Percentiles rank a stretch among this genome's conserved stretches.
These are phyloP conservation scores for Calocera cornea DNA, from an alignment of 768 basidiomycete species.

Conservation along the genomic window DNA sequence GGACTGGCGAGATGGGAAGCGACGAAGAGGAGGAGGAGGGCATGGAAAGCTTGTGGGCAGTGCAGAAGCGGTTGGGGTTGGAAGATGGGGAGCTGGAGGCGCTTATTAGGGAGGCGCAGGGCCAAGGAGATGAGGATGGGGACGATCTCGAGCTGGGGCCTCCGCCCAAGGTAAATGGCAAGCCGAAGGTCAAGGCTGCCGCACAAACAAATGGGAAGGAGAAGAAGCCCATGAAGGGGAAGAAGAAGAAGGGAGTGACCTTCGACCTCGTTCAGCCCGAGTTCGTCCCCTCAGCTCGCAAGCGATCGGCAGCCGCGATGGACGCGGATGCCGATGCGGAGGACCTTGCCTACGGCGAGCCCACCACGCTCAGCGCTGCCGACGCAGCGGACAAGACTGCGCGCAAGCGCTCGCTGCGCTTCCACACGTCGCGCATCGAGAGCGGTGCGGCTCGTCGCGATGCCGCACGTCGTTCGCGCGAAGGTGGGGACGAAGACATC, in stretches of 20 bases:
- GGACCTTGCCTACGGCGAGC: slow-evolving; percentile 53
- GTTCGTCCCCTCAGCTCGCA: slow-evolving; percentile 33
- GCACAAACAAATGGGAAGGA: slow-evolving; percentile 22
- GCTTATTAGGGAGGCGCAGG: slow-evolving; percentile 41
- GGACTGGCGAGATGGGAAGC: slow-evolving; percentile 8
- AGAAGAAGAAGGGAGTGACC: slow-evolving; percentile 16
- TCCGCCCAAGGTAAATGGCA: slow-evolving; percentile 8
- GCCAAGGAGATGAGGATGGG: slow-evolving; percentile 12
- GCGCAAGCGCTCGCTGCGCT: slow-evolving; percentile 69
- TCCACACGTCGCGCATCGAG: slow-evolving; percentile 88
- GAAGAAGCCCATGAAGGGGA: slow-evolving; percentile 32
- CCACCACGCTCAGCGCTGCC: slow-evolving; percentile 46
- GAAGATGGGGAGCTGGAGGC: slow-evolving; percentile 40
- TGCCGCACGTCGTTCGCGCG: slow-evolving; percentile 51
- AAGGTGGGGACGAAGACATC: slow-evolving; percentile 89
- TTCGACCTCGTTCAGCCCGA: slow-evolving; percentile 76
- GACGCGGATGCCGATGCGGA: slow-evolving; percentile 16
- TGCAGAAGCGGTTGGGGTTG: slow-evolving; percentile 16
- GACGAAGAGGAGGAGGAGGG: slow-evolving; percentile 32
- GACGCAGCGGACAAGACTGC: slow-evolving; percentile 77
- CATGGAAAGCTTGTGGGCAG: slow-evolving; percentile 13
- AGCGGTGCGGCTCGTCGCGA: slow-evolving; percentile 61
- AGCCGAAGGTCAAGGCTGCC: slow-evolving; percentile 15
- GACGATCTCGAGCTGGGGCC: too few species aligned
- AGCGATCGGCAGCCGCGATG: slow-evolving; percentile 14